phyloP scores from a whole-genome alignment of 345 rosid genomes.

The Eucalyptus fibrosa region DNA sequence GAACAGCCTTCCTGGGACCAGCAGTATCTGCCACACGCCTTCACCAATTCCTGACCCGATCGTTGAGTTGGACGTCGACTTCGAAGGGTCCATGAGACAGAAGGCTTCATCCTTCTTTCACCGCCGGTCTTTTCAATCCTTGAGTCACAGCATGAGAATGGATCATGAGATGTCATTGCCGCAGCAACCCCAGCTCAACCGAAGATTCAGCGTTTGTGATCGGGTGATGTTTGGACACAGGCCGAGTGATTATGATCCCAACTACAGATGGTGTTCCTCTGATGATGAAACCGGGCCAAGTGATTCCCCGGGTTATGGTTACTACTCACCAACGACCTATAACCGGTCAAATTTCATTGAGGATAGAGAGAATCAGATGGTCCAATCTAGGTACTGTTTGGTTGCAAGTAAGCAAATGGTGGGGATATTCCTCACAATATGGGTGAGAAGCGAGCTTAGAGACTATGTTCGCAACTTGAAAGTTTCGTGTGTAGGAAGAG shows the following conservation, averaged over 20 bases:
- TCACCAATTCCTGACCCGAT: conserved; percentile 81
- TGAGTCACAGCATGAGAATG: conserved; percentile 65
- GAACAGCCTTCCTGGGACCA: conserved; percentile 66
- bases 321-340: conserved; percentile 32
- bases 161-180: conserved; percentile 19
- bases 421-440: conserved; percentile 82
- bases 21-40: conserved; percentile 47
- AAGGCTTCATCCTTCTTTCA: conserved; percentile 53
- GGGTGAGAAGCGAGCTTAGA: conserved; percentile 83
- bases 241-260: conserved; percentile 56
- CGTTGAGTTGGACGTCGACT: conserved; percentile 80
- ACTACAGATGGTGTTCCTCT: conserved; percentile 56
- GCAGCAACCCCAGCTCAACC: conserved; percentile 41
- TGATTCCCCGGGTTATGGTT: conserved; percentile 24
- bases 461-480: conserved; percentile 68
- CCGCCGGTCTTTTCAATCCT: conserved; percentile 68
- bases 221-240: conserved; percentile 49
- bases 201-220: conserved; percentile 80
- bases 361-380: conserved; percentile 32
- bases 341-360: conserved; percentile 38
- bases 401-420: conserved; percentile 99
- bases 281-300: conserved; percentile 70
- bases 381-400: conserved; percentile 62
- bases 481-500: conserved; percentile 98
- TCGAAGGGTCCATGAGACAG: conserved; percentile 50